Conservation (phyloP, 139 green algal species). For the Tetraselmis chui region DNA sequence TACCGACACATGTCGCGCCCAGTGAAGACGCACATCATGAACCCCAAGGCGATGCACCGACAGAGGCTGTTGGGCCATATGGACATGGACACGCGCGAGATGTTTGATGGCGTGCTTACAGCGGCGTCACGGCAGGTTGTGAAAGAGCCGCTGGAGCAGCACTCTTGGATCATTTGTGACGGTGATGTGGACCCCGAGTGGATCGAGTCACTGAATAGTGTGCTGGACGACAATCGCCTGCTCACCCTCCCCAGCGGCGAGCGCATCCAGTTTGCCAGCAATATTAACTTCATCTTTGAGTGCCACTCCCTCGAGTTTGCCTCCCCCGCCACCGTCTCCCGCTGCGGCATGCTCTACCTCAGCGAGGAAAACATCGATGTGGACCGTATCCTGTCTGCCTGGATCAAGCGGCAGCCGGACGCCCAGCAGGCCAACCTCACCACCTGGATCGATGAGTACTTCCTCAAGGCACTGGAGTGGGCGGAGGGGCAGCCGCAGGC, state of each 20-base stretch:
- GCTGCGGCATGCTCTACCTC: conserved; percentile 58
- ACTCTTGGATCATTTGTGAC: conserved; percentile 80
- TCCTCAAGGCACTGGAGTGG: conserved; percentile 41
- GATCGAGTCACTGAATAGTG: conserved; percentile 83
- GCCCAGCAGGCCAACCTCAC: conserved; percentile 19
- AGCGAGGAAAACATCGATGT: conserved; percentile 49
- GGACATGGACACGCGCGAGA: conserved; percentile 77
- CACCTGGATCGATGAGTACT: conserved; percentile 30
- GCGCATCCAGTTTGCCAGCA: conserved; percentile 75
- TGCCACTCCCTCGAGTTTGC: conserved; percentile 70
- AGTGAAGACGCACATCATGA: conserved; percentile 54
- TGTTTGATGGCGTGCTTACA: conserved; percentile 74
- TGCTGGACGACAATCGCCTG: conserved; percentile 79
- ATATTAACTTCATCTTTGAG: conserved; percentile 88
- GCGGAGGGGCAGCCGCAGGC: conserved; percentile 20
- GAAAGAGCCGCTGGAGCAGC: conserved; percentile 53
- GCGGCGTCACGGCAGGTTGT: conserved; percentile 56
- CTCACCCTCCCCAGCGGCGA: conserved; percentile 79
- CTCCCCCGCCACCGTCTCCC: conserved; percentile 65
- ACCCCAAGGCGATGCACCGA: conserved; percentile 65
- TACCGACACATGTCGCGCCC: conserved; percentile 26
- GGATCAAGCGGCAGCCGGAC: conserved; percentile 25
- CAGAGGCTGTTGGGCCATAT: conserved; percentile 68
- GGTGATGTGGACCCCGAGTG: conserved; percentile 84
- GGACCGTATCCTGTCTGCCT: conserved; percentile 35